Base-by-base conservation (phyloP, 2,329 filamentous ascomycete genomes). In the Penicillium sp. region DNA sequence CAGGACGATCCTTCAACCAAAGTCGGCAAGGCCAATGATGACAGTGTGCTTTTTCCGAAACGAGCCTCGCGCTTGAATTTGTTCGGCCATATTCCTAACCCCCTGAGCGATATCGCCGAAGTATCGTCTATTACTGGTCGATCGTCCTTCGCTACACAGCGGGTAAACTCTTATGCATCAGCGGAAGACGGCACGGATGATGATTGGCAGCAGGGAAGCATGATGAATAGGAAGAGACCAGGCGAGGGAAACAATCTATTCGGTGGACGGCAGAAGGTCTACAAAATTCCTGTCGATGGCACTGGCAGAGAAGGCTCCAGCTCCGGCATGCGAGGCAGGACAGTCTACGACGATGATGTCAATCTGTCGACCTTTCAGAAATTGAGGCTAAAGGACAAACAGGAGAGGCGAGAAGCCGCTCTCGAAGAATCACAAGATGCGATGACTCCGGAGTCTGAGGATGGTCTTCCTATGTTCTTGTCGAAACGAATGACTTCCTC, bases 231-330 rank as follows among this genome's bases (percentile, higher is more conserved):
- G 52, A 80, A 88, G 7, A 87, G 92, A 64, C 91, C 90, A 0
- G 86, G 84, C 1, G 93, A 97, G 68, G 91, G 93, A 47, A 99
- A 97, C 68, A 88, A 90, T 63, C 74, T 99, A 56, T 99, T 99
- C 73, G 94, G 94, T 57, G 94, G 94, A 16, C 85, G 94, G 46
- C 94, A 97, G 71, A 97, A 97, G 76, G 87, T 97, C 38, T 97
- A 95, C 73, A 92, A 91, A 71, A 89, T 96, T 61, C 81, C 89
- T 0, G 78, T 77, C 3, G 79, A 80, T 24, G 73, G 62, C 64
- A 73, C 55, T 66, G 74, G 55, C 53, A 58, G 54, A 51, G 56
- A 58, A 16, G 16, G 9, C 11, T 59, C 64, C 42, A 12, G 9
- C 11, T 59, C 64, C 42, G 73, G 70, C 30, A 83, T 90, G 79